Conservation (phyloP, 2,329 filamentous ascomycete genomes). For the Cyclaneusma minus region DNA sequence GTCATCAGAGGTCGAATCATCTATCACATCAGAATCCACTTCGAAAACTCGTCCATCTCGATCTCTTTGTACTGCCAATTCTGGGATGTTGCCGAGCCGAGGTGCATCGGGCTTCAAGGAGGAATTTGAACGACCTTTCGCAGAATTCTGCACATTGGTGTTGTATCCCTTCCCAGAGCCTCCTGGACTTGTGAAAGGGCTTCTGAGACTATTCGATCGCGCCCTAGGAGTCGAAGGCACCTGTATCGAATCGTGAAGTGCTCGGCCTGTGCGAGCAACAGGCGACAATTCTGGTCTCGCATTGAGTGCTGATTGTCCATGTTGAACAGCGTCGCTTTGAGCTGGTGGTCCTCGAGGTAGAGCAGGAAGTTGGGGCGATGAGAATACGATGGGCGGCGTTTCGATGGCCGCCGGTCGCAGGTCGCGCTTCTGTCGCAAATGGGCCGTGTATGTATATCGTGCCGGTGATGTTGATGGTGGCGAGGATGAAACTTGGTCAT, state of each 20-base stretch:
- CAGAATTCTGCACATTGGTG: no score
- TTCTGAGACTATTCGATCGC: slow-evolving; percentile 17
- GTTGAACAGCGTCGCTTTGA: slow-evolving; percentile 5
- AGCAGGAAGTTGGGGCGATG: slow-evolving; percentile 7
- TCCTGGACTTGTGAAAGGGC: slow-evolving; percentile 18
- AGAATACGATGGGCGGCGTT: slow-evolving; percentile 18
- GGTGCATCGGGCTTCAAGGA: no score
- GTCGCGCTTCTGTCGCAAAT: slow-evolving; percentile 13
- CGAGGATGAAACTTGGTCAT: slow-evolving; percentile 16
- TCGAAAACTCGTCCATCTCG: no score
- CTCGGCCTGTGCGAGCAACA: slow-evolving; percentile 16
- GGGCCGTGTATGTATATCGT: slow-evolving; percentile 15
- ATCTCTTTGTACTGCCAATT: no score
- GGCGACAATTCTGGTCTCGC: slow-evolving; percentile 12
- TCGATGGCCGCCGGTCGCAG: slow-evolving; percentile 11
- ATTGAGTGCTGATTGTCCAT: slow-evolving; percentile 5
- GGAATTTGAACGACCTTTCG: no score
- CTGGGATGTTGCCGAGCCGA: no score
- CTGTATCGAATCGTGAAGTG: slow-evolving; percentile 17
- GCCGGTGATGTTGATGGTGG: slow-evolving; percentile 15
- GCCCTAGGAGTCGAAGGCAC: slow-evolving; percentile 16
- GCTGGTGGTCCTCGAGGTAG: slow-evolving; percentile 16
- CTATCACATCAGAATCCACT: no score
- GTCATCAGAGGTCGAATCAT: no score
- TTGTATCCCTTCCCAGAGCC: no score